Evolutionary conservation across 2,329 filamentous ascomycete species (phyloP).

Genomic region (Neonectria neomacrospora): DNA sequence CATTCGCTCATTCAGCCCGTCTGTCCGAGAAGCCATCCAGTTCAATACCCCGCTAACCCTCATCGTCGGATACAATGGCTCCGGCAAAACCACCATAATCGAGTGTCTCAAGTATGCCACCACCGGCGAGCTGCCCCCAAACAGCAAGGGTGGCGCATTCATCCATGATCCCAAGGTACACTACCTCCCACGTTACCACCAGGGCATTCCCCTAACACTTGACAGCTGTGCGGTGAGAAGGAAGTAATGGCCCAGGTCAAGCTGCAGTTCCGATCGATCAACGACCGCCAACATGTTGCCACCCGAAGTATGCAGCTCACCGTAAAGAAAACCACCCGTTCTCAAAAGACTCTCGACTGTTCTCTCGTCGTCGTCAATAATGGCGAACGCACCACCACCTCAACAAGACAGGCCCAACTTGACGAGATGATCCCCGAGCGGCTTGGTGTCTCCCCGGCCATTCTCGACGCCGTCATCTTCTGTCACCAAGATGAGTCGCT

Average conservation of each 20-base stretch:
- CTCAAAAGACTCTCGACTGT: conserved; percentile 86
- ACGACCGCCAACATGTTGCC: conserved; percentile 82
- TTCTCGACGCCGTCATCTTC: conserved; percentile 96
- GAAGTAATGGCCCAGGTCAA: conserved; percentile 93
- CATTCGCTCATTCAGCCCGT: conserved; percentile 85
- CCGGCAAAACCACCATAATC: conserved; percentile 98
- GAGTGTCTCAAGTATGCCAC: conserved; percentile 99
- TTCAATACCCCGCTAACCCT: conserved; percentile 93
- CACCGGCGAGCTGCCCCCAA: conserved; percentile 91
- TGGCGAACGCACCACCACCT: conserved; percentile 82
- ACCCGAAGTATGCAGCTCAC: conserved; percentile 87
- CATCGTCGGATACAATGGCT: conserved; percentile 97
- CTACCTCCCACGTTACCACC: neutral
- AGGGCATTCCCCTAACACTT: conserved; percentile 20
- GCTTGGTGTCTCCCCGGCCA: conserved; percentile 88
- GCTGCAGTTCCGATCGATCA: conserved; percentile 83
- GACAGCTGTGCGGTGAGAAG: conserved; percentile 80
- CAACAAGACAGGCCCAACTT: conserved; percentile 82
- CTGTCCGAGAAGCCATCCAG: conserved; percentile 78
- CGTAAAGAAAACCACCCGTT: conserved; percentile 81
- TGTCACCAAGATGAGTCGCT: conserved; percentile 98
- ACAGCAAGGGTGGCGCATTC: conserved; percentile 90
- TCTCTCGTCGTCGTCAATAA: conserved; percentile 79
- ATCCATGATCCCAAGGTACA: conserved; percentile 92
- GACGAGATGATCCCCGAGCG: conserved; percentile 86